Percentiles rank a stretch among this genome's conserved stretches.
phyloP scores from a whole-genome alignment of 2,329 filamentous ascomycete species.

The Claviceps sp. region DNA sequence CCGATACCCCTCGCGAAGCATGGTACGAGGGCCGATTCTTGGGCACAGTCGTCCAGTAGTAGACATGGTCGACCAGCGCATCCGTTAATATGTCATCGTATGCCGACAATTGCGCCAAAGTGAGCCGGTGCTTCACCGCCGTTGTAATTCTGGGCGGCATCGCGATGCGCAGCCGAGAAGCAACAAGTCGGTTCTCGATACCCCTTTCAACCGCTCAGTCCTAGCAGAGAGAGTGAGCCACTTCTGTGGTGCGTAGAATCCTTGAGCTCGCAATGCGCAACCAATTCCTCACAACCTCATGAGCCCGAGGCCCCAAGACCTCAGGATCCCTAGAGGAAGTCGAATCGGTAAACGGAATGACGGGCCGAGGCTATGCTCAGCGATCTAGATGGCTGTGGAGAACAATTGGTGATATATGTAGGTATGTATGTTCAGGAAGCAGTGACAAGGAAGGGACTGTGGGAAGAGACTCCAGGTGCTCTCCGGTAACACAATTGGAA shows the following conservation, averaged over 20 bases:
- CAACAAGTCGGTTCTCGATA: neutral
- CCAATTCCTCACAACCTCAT: constrained; percentile 1
- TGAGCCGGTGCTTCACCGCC: constrained; percentile 54
- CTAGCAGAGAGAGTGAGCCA: neutral
- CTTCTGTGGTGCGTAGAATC: neutral
- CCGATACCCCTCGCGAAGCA: constrained; percentile 63
- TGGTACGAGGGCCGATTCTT: constrained; percentile 87
- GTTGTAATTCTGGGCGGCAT: constrained; percentile 25
- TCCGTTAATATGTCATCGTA: constrained; percentile 97
- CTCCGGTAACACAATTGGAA: too few species aligned
- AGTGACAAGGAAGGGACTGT: too few species aligned
- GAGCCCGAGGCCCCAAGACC: neutral
- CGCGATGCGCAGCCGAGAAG: neutral
- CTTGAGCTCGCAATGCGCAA: neutral
- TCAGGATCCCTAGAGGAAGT: neutral
- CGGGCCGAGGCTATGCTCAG: too few species aligned
- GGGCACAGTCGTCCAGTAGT: constrained; percentile 91
- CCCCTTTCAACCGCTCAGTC: neutral
- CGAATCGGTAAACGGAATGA: neutral
- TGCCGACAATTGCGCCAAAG: constrained; percentile 71
- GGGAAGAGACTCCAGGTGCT: too few species aligned
- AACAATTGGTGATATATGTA: too few species aligned
- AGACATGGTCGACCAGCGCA: constrained; percentile 87
- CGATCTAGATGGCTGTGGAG: too few species aligned
- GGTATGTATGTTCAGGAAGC: too few species aligned